These are phyloP conservation scores for Fusarium sp. DNA, from an alignment of 2,329 filamentous ascomycete genomes.

Conservation along the genomic window DNA sequence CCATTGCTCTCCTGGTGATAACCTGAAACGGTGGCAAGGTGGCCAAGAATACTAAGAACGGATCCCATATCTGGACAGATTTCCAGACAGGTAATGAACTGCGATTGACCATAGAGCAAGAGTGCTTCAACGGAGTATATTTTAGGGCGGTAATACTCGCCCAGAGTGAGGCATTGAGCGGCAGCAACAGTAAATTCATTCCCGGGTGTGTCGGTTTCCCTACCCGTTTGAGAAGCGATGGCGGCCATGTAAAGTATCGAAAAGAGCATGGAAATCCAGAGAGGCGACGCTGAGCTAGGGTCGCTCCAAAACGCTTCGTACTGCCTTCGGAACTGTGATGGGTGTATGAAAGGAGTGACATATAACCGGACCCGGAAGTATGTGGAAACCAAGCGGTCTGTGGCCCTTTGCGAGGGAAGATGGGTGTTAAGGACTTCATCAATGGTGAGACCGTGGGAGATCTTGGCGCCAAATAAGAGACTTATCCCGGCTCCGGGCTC, in stretches of 20 bases:
- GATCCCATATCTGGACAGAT: not conserved
- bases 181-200: not conserved
- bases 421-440: not conserved
- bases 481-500: not conserved
- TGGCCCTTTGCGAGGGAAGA: not conserved
- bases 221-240: not conserved
- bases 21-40: not conserved
- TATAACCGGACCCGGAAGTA: not conserved
- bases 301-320: conserved; percentile 1
- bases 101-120: not conserved
- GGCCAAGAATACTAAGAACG: not conserved
- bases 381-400: not conserved
- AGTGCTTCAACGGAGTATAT: not conserved
- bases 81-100: not conserved
- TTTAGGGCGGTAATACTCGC: not conserved
- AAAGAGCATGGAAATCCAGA: conserved; percentile 5
- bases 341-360: not conserved
- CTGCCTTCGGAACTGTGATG: conserved; percentile 4
- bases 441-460: not conserved
- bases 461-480: not conserved
- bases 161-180: not conserved
- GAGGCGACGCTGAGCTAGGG: not conserved
- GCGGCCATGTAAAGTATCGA: conserved; percentile 1
- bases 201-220: not conserved
- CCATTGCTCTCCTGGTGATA: not conserved